Percentiles rank a stretch among this genome's conserved stretches.
Evolutionary conservation across 1,284 basidiomycete species (phyloP).

Genomic region (Cryptococcus wingfieldii): DNA sequence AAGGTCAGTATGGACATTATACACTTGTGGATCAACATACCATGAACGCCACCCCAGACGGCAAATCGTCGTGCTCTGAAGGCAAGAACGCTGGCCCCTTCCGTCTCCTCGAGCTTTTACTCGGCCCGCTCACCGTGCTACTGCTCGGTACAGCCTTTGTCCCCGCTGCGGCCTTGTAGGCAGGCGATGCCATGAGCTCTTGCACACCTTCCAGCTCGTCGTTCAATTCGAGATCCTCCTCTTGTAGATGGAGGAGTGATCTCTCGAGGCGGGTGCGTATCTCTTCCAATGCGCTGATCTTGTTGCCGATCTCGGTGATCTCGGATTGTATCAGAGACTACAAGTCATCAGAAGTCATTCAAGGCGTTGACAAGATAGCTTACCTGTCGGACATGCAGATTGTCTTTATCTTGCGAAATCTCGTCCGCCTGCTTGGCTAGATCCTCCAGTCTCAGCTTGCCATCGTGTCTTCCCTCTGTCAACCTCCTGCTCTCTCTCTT

Average conservation of each 20-base stretch:
- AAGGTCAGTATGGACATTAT: not conserved
- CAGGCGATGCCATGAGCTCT: constrained; percentile 65
- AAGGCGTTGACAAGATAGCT: constrained; percentile 26
- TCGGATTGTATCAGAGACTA: constrained; percentile 78
- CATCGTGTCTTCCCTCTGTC: constrained; percentile 62
- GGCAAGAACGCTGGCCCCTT: constrained; percentile 89
- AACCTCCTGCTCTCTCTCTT: constrained; percentile 62
- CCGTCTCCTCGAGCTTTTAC: constrained; percentile 31
- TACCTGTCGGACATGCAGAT: constrained; percentile 77
- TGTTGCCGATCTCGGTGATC: constrained; percentile 77
- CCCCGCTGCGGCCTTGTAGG: constrained; percentile 38
- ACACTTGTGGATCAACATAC: constrained; percentile 48
- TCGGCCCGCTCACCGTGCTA: constrained; percentile 5
- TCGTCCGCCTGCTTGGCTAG: constrained; percentile 73
- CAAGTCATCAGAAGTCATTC: constrained; percentile 7
- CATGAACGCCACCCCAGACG: constrained; percentile 94
- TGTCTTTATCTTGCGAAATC: constrained; percentile 82
- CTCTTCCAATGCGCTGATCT: constrained; percentile 78
- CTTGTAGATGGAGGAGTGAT: constrained; percentile 79
- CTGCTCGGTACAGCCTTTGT: constrained; percentile 35
- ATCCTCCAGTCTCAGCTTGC: constrained; percentile 71
- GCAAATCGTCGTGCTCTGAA: constrained; percentile 94
- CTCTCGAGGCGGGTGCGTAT: constrained; percentile 77
- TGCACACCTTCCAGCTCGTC: constrained; percentile 87
- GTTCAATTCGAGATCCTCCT: constrained; percentile 92